Percentiles rank a stretch among this genome's conserved stretches.
phyloP scores from a whole-genome alignment of 169 alveolate species.

The Plasmodium chabaudi region DNA sequence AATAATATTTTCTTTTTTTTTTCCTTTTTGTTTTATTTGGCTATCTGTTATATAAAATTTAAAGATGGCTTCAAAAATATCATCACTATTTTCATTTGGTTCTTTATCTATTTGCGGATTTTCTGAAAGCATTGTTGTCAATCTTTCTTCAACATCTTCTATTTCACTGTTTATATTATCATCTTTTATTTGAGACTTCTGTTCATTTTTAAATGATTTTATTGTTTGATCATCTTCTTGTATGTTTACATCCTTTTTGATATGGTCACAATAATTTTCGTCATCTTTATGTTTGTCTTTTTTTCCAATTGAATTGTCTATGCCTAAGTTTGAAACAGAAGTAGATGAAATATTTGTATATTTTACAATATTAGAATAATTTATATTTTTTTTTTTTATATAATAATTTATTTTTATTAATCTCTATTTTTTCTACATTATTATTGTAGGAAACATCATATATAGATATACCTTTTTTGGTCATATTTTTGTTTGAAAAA shows the following conservation, averaged over 20 bases:
- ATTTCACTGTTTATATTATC: neutral
- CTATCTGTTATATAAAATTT: slow-evolving; percentile 17
- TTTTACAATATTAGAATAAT: no score
- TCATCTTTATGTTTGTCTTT: neutral
- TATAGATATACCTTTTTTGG: no score
- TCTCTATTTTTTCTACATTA: no score
- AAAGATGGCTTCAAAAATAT: slow-evolving; percentile 39
- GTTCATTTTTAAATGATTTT: no score
- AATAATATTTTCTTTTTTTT: neutral
- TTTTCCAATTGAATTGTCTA: no score
- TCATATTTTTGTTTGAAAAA: neutral
- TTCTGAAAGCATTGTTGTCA: neutral
- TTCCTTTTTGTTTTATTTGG: neutral
- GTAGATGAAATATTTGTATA: no score
- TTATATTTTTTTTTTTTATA: no score
- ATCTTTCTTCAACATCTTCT: neutral
- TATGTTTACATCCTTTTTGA: neutral
- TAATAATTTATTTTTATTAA: no score
- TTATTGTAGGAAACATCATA: no score
- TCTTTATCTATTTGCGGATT: slow-evolving; percentile 4
- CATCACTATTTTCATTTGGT: neutral
- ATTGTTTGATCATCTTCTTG: no score
- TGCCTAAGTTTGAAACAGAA: no score
- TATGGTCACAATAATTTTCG: neutral
- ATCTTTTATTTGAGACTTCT: neutral